phyloP scores from a whole-genome alignment of 2,329 filamentous ascomycete genomes.

The Chaetomium sp. region DNA sequence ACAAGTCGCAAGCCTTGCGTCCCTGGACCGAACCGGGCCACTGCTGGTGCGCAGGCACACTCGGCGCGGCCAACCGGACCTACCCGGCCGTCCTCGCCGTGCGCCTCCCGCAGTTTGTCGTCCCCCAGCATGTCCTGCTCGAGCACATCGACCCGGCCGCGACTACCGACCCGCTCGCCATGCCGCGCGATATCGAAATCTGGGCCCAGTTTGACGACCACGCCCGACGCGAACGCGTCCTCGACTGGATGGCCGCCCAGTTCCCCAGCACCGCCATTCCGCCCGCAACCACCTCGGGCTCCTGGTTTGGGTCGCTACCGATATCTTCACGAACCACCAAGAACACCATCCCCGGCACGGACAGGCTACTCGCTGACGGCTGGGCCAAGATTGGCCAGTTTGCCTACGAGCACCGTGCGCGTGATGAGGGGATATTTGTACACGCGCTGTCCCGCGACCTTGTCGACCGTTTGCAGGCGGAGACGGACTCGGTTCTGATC shows the following conservation, averaged over 20 bases:
- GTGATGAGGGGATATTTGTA: slow-evolving; percentile 42
- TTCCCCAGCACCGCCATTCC: slow-evolving; percentile 27
- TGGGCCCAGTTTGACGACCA: slow-evolving; percentile 54
- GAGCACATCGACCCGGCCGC: slow-evolving; percentile 62
- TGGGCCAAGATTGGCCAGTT: slow-evolving; percentile 55
- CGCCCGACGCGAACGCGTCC: slow-evolving; percentile 33
- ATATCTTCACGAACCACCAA: neutral
- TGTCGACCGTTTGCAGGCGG: slow-evolving; percentile 40
- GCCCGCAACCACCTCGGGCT: too few relatives aligned
- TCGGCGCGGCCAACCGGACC: slow-evolving; percentile 35
- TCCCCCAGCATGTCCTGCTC: slow-evolving; percentile 63
- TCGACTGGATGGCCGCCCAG: slow-evolving; percentile 38
- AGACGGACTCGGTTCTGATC: slow-evolving; percentile 48
- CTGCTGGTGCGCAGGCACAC: slow-evolving; percentile 70
- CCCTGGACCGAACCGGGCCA: slow-evolving; percentile 75
- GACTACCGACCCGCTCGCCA: slow-evolving; percentile 54
- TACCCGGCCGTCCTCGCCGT: slow-evolving; percentile 61
- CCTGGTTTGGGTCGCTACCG: too few relatives aligned
- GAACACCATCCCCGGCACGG: neutral
- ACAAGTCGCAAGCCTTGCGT: slow-evolving; percentile 47
- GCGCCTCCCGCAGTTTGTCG: slow-evolving; percentile 49
- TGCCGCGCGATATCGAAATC: slow-evolving; percentile 63
- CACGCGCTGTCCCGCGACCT: slow-evolving; percentile 42
- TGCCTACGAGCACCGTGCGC: slow-evolving; percentile 41
- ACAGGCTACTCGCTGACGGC: slow-evolving; percentile 21